phyloP scores from a whole-genome alignment of 2,329 filamentous ascomycete species.

The Xylaria sp. region DNA sequence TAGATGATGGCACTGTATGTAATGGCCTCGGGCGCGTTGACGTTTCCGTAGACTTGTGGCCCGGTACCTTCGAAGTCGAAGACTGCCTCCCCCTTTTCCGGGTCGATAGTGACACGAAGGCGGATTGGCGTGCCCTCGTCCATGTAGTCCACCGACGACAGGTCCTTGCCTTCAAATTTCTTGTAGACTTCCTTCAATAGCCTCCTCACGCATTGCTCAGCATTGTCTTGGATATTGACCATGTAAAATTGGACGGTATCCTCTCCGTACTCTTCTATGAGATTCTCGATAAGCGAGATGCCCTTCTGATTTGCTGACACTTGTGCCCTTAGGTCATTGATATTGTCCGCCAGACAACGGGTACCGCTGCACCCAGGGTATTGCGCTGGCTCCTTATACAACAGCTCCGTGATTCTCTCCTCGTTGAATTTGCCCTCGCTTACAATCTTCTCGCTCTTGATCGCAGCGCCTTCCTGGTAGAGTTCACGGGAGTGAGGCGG shows the following conservation, averaged over 20 bases:
- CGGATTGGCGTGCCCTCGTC: constrained; percentile 77
- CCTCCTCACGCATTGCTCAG: constrained; percentile 71
- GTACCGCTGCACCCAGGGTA: constrained; percentile 76
- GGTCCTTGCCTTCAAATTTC: constrained; percentile 69
- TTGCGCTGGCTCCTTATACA: constrained; percentile 72
- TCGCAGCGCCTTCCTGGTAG: constrained; percentile 63
- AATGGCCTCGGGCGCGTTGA: constrained; percentile 77
- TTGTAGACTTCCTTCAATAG: constrained; percentile 71
- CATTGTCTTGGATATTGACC: constrained; percentile 76
- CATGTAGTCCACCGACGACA: constrained; percentile 76
- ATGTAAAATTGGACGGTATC: constrained; percentile 80
- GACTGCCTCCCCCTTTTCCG: constrained; percentile 71
- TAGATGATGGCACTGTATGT: constrained; percentile 82
- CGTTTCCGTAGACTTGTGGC: constrained; percentile 75
- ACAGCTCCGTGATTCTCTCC: constrained; percentile 69
- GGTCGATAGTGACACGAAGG: constrained; percentile 73
- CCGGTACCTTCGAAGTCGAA: constrained; percentile 80
- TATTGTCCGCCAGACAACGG: constrained; percentile 74
- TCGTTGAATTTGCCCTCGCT: constrained; percentile 78
- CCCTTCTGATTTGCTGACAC: constrained; percentile 81
- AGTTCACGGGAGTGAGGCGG: constrained; percentile 68
- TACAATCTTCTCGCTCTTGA: constrained; percentile 69
- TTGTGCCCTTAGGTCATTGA: constrained; percentile 81
- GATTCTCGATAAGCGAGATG: constrained; percentile 71
- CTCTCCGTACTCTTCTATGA: constrained; percentile 77